These are phyloP conservation scores for Penicillium crystallinum DNA, from an alignment of 495 filamentous ascomycete species.

Conservation along the genomic window DNA sequence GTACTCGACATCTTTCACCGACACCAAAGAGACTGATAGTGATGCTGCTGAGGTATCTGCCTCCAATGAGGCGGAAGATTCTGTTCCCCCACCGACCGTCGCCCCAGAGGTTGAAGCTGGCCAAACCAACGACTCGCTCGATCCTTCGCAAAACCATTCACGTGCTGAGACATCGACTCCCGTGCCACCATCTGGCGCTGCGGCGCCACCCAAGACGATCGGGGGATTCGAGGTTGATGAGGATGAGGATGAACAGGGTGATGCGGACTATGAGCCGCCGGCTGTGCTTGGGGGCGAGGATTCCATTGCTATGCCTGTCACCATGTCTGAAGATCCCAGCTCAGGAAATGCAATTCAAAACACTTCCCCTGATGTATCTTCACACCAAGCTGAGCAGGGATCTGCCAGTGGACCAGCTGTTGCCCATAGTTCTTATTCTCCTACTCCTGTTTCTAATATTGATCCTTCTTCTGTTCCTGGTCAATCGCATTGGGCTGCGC, in stretches of 20 bases:
- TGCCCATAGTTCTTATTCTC: slow-evolving; percentile 49
- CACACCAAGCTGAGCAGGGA: slow-evolving; percentile 49
- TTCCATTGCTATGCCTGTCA: slow-evolving; percentile 43
- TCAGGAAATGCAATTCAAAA: slow-evolving; percentile 55
- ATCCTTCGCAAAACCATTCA: slow-evolving; percentile 34
- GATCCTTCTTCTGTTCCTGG: slow-evolving; percentile 39
- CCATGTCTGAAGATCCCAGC: slow-evolving; percentile 46
- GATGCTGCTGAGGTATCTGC: slow-evolving; percentile 14
- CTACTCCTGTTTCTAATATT: slow-evolving; percentile 46
- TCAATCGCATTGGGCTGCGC: slow-evolving; percentile 41
- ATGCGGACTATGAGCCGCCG: slow-evolving; percentile 53
- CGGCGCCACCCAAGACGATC: slow-evolving; percentile 53
- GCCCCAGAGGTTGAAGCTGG: slow-evolving; percentile 27
- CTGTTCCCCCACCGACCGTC: slow-evolving; percentile 17
- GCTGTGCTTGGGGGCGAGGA: slow-evolving; percentile 46
- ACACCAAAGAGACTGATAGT: slow-evolving; percentile 25
- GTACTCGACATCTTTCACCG: slow-evolving; percentile 28
- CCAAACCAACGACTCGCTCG: slow-evolving; percentile 20
- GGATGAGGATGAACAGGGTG: slow-evolving; percentile 44
- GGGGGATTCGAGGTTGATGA: slow-evolving; percentile 74
- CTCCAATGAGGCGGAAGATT: slow-evolving; percentile 12
- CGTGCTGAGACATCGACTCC: slow-evolving; percentile 38
- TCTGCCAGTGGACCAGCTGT: slow-evolving; percentile 49
- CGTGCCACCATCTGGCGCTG: slow-evolving; percentile 28
- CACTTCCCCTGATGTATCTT: slow-evolving; percentile 56